phyloP scores from a whole-genome alignment of 2,329 filamentous ascomycete genomes.

The Claviceps capensis region DNA sequence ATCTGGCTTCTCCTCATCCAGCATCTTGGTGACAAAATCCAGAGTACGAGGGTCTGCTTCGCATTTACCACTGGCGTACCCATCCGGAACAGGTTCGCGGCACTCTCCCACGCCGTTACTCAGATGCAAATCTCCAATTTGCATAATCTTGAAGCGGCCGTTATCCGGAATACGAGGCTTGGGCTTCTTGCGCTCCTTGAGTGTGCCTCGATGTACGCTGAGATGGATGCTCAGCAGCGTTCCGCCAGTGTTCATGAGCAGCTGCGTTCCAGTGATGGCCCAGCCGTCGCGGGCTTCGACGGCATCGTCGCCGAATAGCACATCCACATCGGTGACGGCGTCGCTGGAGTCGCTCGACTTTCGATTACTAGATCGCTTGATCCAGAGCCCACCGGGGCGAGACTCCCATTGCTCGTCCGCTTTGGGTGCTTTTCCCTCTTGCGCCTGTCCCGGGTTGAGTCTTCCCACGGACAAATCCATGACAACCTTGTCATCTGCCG shows the following conservation, averaged over 20 bases:
- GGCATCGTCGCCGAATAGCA: constrained; percentile 81
- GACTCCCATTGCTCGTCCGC: constrained; percentile 60
- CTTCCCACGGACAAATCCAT: constrained; percentile 65
- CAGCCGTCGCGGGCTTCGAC: constrained; percentile 81
- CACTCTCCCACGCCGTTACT: constrained; percentile 80
- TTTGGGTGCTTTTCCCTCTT: constrained; percentile 10
- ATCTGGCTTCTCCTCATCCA: constrained; percentile 90
- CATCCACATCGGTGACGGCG: constrained; percentile 68
- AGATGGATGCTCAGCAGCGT: constrained; percentile 58
- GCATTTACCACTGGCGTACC: constrained; percentile 60
- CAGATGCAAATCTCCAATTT: constrained; percentile 86
- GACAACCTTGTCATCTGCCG: constrained; percentile 60
- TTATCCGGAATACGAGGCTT: constrained; percentile 69
- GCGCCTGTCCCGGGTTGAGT: constrained; percentile 43
- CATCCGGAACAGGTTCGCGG: constrained; percentile 69
- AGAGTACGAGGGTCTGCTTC: constrained; percentile 85
- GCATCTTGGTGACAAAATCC: constrained; percentile 69
- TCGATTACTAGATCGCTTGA: constrained; percentile 58
- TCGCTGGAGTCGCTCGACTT: constrained; percentile 62
- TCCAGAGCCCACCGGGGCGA: constrained; percentile 65
- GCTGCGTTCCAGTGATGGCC: constrained; percentile 59
- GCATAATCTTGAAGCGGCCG: constrained; percentile 94
- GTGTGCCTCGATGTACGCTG: constrained; percentile 61
- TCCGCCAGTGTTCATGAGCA: constrained; percentile 53
- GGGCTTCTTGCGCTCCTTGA: constrained; percentile 51